These are phyloP conservation scores for Lentinula novae-zelandiae DNA, from an alignment of 1,284 basidiomycete species.

Conservation along the genomic window DNA sequence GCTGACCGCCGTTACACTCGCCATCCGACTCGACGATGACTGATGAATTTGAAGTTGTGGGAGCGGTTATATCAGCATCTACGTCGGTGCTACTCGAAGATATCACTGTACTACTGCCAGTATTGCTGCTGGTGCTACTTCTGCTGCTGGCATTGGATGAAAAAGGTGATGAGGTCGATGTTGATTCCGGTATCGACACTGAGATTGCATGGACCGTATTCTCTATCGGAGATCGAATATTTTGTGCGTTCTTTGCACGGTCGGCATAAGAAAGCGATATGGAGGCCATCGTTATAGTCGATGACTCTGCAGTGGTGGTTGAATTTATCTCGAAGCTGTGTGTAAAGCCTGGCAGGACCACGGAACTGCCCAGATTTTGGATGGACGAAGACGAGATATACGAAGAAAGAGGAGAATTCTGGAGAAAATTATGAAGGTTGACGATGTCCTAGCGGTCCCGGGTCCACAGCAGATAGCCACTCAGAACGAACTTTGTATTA, in stretches of 20 bases:
- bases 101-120: background rate
- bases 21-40: conserved; percentile 4
- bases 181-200: conserved; percentile 1
- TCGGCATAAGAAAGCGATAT: conserved; percentile 58
- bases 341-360: background rate
- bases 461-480: background rate
- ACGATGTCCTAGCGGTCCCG: background rate
- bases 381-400: background rate
- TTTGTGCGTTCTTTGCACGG: conserved; percentile 46
- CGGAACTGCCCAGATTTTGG: background rate
- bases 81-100: conserved; percentile 6
- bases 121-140: background rate
- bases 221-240: conserved; percentile 21
- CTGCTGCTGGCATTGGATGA: background rate
- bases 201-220: conserved; percentile 4
- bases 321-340: background rate
- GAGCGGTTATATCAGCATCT: conserved; percentile 3
- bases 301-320: background rate
- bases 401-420: background rate
- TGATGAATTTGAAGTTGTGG: conserved; percentile 7
- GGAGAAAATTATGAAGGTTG: background rate
- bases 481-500: background rate
- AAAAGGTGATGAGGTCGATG: background rate
- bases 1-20: background rate
- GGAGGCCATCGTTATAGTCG: background rate